Base-by-base conservation (phyloP, 176 grass and related monocot genomes). In the Phoenix roebelenii region DNA sequence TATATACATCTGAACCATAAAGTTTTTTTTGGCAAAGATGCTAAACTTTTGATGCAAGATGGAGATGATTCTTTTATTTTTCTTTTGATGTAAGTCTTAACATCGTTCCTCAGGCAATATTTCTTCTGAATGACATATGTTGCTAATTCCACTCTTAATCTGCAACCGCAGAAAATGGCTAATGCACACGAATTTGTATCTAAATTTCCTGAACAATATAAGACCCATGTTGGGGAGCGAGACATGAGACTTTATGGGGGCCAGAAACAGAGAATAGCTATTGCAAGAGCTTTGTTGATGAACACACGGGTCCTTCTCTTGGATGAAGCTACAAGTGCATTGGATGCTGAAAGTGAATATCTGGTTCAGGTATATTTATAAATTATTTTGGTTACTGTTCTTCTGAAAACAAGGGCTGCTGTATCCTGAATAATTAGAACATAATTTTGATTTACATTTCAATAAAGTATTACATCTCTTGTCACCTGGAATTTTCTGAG, bases 231-330 rank as follows among this genome's bases (percentile, higher is more conserved):
- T 4, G 93, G 93, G 9, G 93, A 97, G 66, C 69, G 93, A 22
- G 93, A 87, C 18, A 80, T 97, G 66, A 88, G 93, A 51, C 75
- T 97, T 61, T 97, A 87, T 0, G 87, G 93, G 1, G 93, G 93
- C 39, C 93, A 97, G 75, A 97, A 97, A 72, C 93, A 97, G 63
- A 91, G 93, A 75, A 74, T 97, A 4, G 93, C 93, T 16, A 97
- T 97, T 30, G 93, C 93, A 4, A 91, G 93, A 87, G 93, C 93
- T 79, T 80, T 98, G 62, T 78, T 98, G 55, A 98, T 98, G 93
- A 98, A 98, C 49, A 87, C 93, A 16, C 64, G 84, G 51, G 76
- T 98, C 68, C 93, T 98, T 66, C 93, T 98, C 61, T 60, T 88
- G 66, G 93, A 98, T 52, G 93, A 98, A 72, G 93, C 93, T 23